Evolutionary conservation across 139 green algal species (phyloP).

Genomic region (Pleodorina starrii): DNA sequence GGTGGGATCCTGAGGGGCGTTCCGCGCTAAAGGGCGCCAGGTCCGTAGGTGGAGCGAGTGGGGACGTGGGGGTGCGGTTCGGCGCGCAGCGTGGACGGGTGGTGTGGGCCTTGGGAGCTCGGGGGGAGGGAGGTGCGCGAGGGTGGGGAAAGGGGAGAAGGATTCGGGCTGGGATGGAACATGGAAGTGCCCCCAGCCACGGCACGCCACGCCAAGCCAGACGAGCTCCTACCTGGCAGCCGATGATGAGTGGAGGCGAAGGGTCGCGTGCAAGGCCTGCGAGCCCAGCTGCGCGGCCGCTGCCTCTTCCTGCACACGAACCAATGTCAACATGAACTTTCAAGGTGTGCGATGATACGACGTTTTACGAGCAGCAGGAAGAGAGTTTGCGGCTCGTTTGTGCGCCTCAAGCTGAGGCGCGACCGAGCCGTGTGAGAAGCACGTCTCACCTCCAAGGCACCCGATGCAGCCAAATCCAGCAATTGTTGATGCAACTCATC

Average conservation of each 20-base stretch:
- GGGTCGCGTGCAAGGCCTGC: background rate
- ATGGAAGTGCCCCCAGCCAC: background rate
- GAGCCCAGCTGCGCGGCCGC: background rate
- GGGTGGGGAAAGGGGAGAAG: background rate
- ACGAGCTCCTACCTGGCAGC: background rate
- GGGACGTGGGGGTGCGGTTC: too few species aligned
- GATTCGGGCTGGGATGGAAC: background rate
- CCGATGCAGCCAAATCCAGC: background rate
- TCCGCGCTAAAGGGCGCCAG: too few species aligned
- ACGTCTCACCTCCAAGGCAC: background rate
- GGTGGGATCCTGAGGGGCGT: too few species aligned
- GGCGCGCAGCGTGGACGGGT: too few species aligned
- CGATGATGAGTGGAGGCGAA: background rate
- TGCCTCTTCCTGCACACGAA: background rate
- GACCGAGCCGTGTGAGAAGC: background rate
- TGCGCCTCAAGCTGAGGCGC: background rate
- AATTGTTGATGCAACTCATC: background rate
- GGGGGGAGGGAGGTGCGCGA: background rate
- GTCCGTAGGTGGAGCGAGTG: too few species aligned
- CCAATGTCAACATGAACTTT: background rate
- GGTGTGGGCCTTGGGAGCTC: too few species aligned
- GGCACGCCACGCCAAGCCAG: background rate
- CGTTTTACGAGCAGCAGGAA: background rate
- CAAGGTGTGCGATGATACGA: too few species aligned
- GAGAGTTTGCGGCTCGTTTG: too few species aligned